phyloP scores from a whole-genome alignment of 1,139 yeast species.

The Kurtzmaniella quercitrusa region DNA sequence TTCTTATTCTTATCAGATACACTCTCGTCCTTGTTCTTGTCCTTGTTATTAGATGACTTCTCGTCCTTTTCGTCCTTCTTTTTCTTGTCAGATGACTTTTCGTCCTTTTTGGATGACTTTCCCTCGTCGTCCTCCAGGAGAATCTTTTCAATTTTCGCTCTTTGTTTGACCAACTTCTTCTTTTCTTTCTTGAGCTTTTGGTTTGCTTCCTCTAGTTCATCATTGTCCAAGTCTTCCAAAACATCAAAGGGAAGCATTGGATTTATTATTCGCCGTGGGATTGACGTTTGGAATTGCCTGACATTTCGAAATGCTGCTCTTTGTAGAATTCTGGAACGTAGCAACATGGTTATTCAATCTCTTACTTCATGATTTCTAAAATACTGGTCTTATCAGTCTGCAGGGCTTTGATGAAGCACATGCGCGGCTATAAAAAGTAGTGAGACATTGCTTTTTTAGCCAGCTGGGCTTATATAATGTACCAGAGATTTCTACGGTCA shows the following conservation, averaged over 20 bases:
- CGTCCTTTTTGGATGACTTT: constrained; percentile 4
- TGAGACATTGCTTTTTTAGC: no score
- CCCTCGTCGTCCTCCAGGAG: constrained; percentile 10
- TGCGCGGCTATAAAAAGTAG: no score
- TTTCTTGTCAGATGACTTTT: neutral
- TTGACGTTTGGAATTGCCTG: neutral
- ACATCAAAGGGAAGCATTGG: constrained; percentile 31
- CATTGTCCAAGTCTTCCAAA: constrained; percentile 25
- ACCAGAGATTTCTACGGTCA: no score
- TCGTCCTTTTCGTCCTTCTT: neutral
- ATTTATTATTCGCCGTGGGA: constrained; percentile 13
- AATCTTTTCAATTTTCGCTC: constrained; percentile 12
- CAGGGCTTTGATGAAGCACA: no score
- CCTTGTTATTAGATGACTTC: neutral
- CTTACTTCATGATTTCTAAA: no score
- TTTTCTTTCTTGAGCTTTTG: constrained; percentile 22
- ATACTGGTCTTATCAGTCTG: no score
- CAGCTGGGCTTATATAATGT: no score
- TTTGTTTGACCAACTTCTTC: constrained; percentile 19
- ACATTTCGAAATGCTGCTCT: neutral
- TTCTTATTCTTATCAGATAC: neutral
- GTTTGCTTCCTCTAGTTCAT: constrained; percentile 26
- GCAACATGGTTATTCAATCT: neutral
- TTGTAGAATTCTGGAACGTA: neutral
- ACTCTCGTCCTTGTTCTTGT: neutral